Base-by-base conservation (phyloP, 2,329 filamentous ascomycete species). In the Colletotrichum tropicale region DNA sequence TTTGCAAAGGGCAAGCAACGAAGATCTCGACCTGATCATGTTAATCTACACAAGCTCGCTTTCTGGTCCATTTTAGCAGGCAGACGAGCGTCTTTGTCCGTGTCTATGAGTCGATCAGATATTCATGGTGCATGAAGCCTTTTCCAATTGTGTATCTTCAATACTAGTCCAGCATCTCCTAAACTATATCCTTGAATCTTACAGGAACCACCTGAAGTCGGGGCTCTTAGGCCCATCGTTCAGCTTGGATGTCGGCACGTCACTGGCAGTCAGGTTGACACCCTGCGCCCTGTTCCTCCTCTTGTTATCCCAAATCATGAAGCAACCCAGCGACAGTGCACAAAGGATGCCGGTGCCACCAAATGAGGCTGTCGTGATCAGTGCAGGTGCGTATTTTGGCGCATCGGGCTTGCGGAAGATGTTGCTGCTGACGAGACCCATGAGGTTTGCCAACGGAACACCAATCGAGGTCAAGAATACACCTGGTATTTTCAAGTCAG, bases 391-490 rank as follows among this genome's bases (percentile, higher is more conserved):
- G 79, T 95, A 95, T 78, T 93, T 91, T 0, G 93, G 93, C 12
- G 90, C 90, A 79, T 94, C 92, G 77, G 91, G 84, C 38, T 88
- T 85, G 4, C 89, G 88, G 84, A 95, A 95, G 77, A 95, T 93
- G 79, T 95, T 94, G 76, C 89, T 91, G 32, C 88, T 88, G 0
- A 95, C 92, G 1, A 95, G 85, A 6, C 93, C 94, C 93, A 96
- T 96, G 43, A 95, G 82, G 78, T 96, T 96, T 5, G 94, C 94
- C 12, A 95, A 82, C 0, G 94, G 94, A 1, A 96, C 94, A 28
- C 92, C 93, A 21, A 96, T 89, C 32, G 91, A 93, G 8, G 74
- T 73, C 34, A 74, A 10, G 15, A 74, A 70, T 3, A 75, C 69
- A 38, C 67, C 71, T 74, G 4, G 18, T 3, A 21, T 24, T 1